These are phyloP conservation scores for Metschnikowia dekortorum DNA, from an alignment of 805 yeast species.

Conservation along the genomic window DNA sequence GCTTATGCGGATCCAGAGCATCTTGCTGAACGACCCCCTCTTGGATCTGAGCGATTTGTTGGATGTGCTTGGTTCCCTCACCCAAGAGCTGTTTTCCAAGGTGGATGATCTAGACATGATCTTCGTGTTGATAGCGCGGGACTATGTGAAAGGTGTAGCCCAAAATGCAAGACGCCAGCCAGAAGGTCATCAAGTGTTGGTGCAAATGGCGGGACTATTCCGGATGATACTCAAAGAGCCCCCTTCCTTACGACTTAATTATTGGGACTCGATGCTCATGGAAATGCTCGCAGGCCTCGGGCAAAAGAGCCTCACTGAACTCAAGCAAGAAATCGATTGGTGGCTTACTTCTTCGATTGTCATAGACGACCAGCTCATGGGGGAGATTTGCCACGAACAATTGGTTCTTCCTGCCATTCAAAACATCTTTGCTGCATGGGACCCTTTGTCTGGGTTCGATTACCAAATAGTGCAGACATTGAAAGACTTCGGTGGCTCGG, in stretches of 20 bases:
- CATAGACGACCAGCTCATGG: constrained; percentile 10
- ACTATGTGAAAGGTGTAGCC: constrained; percentile 4
- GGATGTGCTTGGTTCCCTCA: constrained; percentile 5
- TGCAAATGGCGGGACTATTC: constrained; percentile 9
- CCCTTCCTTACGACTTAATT: constrained; percentile 3
- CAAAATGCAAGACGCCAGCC: background rate
- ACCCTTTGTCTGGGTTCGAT: constrained; percentile 4
- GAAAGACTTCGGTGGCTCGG: constrained; percentile 3
- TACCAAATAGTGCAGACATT: constrained; percentile 6
- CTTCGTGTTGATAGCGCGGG: constrained; percentile 6
- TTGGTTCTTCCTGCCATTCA: constrained; percentile 6
- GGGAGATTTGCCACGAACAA: constrained; percentile 4
- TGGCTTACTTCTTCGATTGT: constrained; percentile 15
- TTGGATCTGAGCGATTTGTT: background rate
- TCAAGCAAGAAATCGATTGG: constrained; percentile 6
- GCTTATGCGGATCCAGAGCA: background rate
- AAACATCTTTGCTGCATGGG: constrained; percentile 3
- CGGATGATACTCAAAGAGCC: background rate
- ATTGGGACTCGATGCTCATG: constrained; percentile 12
- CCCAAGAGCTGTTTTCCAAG: constrained; percentile 1
- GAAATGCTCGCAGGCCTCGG: constrained; percentile 1
- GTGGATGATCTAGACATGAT: constrained; percentile 3
- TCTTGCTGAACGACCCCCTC: background rate
- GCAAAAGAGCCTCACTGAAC: background rate
- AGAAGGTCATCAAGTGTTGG: background rate